Percentiles rank a stretch among this genome's conserved stretches.
Conservation (phyloP, 176 grass and related monocot genomes). For the Pontederia crassipes region DNA sequence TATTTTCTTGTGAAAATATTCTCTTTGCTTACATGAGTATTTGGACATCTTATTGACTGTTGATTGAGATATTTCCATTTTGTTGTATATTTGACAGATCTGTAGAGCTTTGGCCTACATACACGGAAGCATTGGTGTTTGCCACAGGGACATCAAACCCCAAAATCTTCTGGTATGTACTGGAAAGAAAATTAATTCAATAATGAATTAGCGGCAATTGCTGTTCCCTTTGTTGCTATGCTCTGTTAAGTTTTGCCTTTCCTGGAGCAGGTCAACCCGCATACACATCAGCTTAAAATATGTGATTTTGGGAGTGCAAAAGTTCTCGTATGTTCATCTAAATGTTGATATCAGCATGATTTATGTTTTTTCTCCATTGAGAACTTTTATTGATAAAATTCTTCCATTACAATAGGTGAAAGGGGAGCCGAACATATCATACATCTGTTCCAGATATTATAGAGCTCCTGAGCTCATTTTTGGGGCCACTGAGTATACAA, state of each 20-base stretch:
- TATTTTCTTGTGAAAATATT: not conserved
- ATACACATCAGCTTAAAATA: conserved; percentile 72
- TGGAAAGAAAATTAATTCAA: not conserved
- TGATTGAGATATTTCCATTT: not conserved
- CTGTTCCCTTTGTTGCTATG: no score
- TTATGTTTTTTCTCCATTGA: not conserved
- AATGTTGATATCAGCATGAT: not conserved
- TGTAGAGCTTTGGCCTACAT: conserved; percentile 71
- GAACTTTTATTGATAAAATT: conserved; percentile 17
- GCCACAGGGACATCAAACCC: conserved; percentile 88
- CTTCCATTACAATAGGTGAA: conserved; percentile 35
- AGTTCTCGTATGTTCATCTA: conserved; percentile 46
- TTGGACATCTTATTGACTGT: not conserved
- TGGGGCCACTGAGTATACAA: conserved; percentile 79
- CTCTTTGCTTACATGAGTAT: not conserved
- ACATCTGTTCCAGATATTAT: conserved; percentile 90
- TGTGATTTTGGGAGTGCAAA: conserved; percentile 86
- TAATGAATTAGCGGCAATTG: no score
- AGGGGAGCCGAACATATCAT: conserved; percentile 90
- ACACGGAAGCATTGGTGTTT: conserved; percentile 53
- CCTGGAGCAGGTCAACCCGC: conserved; percentile 58
- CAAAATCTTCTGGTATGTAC: conserved; percentile 72
- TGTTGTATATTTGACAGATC: conserved; percentile 32
- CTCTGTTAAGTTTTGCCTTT: not conserved
- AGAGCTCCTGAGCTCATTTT: conserved; percentile 93